phyloP scores from a whole-genome alignment of 371 early-diverging fungal genomes.

The Parasitella parasitica region DNA sequence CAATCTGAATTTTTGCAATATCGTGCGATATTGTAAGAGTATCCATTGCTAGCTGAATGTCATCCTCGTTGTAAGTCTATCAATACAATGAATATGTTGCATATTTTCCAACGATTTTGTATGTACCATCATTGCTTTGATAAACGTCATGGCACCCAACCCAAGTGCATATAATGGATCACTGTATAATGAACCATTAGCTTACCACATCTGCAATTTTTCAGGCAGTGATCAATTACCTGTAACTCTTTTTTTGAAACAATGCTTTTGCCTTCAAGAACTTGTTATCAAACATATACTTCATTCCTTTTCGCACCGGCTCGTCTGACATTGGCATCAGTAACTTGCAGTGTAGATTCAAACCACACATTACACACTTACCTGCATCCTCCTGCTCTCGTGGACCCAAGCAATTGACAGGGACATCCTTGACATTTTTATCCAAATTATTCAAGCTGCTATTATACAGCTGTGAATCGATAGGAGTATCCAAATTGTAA shows the following conservation, averaged over 20 bases:
- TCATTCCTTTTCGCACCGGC: conserved; percentile 38
- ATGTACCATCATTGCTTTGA: conserved; percentile 38
- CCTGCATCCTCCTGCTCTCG: conserved; percentile 58
- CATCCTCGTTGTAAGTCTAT: conserved; percentile 51
- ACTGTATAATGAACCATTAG: not conserved
- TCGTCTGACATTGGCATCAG: conserved; percentile 35
- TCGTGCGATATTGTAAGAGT: conserved; percentile 34
- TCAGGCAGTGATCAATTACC: not conserved
- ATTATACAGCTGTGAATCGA: conserved; percentile 2
- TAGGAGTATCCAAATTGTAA: not conserved
- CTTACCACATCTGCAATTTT: too few relatives aligned
- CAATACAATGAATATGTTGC: too few relatives aligned
- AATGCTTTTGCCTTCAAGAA: conserved; percentile 41
- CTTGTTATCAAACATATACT: conserved; percentile 47
- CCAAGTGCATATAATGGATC: conserved; percentile 41
- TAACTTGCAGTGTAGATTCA: not conserved
- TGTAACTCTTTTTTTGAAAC: conserved; percentile 18
- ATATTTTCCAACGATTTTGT: too few relatives aligned
- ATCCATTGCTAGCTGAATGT: conserved; percentile 45
- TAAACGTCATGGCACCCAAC: conserved; percentile 32
- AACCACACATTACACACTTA: not conserved
- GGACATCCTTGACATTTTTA: conserved; percentile 21
- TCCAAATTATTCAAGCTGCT: not conserved
- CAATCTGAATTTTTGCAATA: conserved; percentile 48
- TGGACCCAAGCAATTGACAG: conserved; percentile 45